Evolutionary conservation across 78 protist species (phyloP).

Genomic region (Anaeramoeba flamelloides): DNA sequence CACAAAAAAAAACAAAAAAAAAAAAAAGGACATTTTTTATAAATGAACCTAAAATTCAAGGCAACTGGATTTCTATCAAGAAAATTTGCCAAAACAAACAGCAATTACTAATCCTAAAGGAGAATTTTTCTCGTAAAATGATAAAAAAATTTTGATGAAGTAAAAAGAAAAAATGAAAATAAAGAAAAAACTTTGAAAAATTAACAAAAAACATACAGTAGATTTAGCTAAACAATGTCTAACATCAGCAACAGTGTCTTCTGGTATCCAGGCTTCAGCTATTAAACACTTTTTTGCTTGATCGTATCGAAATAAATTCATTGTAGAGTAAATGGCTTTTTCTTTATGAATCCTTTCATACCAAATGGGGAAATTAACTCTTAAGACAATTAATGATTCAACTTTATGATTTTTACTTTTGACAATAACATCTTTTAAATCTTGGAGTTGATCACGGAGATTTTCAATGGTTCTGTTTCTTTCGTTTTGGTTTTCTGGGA

Average conservation of each 20-base stretch:
- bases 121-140: no score
- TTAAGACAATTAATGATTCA: neutral
- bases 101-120: no score
- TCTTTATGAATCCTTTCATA: neutral
- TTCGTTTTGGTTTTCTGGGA: neutral
- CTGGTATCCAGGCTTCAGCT: neutral
- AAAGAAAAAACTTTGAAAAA: no score
- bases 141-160: no score
- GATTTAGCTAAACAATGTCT: neutral
- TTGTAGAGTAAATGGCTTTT: neutral
- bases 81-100: no score
- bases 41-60: no score
- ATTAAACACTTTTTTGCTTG: neutral
- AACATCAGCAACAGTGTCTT: neutral
- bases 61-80: no score
- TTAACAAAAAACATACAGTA: no score
- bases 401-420: neutral
- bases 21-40: no score
- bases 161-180: no score
- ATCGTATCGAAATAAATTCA: constrained; percentile 1
- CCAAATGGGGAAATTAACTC: neutral
- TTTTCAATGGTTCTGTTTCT: neutral
- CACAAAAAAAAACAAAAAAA: no score
- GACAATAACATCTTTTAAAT: neutral
- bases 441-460: neutral